These are phyloP conservation scores for Penicillium crustosum DNA, from an alignment of 2,329 filamentous ascomycete genomes.

Conservation along the genomic window DNA sequence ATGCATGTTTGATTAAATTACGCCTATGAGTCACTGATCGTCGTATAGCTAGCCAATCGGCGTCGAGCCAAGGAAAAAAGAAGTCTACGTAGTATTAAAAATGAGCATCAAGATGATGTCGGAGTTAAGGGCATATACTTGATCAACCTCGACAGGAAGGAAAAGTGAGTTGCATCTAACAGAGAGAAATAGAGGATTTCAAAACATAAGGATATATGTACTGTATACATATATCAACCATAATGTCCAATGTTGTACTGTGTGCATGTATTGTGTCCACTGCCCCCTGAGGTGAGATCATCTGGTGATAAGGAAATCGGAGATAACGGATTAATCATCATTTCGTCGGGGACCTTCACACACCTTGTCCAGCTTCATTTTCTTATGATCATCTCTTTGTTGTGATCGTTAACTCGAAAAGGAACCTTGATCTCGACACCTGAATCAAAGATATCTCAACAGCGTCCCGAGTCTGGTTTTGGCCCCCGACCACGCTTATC, in stretches of 20 bases:
- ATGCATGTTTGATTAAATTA: not conserved
- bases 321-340: slow-evolving; percentile 15
- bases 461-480: not conserved
- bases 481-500: not conserved
- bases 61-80: not conserved
- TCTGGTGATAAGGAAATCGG: slow-evolving; percentile 9
- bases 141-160: too few relatives aligned
- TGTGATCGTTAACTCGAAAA: not conserved
- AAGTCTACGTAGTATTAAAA: not conserved
- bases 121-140: not conserved
- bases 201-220: not conserved
- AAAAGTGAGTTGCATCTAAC: not conserved
- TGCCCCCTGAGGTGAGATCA: slow-evolving; percentile 4
- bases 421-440: too few relatives aligned
- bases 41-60: not conserved
- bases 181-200: not conserved
- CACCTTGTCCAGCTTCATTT: not conserved
- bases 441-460: not conserved
- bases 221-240: too few relatives aligned
- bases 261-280: not conserved
- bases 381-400: not conserved
- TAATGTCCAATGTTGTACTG: too few relatives aligned
- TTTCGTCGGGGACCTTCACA: not conserved
- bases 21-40: not conserved
- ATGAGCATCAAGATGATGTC: not conserved